Evolutionary conservation across 176 grass and related monocot species (phyloP).

Genomic region (Triticum urartu): DNA sequence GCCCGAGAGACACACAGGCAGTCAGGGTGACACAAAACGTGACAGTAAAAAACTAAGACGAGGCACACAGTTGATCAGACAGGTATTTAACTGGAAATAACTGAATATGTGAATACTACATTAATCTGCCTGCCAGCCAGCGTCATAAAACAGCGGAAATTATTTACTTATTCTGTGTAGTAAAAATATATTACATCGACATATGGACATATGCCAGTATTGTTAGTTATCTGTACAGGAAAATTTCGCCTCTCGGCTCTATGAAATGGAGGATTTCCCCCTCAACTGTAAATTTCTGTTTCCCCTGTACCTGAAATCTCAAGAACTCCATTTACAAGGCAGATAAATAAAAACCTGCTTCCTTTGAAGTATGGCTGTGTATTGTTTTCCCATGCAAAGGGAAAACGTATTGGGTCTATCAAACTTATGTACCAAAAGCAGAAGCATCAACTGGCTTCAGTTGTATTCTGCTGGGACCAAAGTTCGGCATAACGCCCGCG

Average conservation of each 20-base stretch:
- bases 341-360: conserved; percentile 17
- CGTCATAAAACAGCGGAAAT: not conserved
- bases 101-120: not conserved
- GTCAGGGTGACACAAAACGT: not conserved
- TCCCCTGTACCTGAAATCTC: conserved; percentile 14
- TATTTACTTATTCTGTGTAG: not conserved
- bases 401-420: conserved; percentile 7
- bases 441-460: conserved; percentile 50
- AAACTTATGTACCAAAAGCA: conserved; percentile 57
- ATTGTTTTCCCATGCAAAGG: conserved; percentile 19
- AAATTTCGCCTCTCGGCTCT: not conserved
- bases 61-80: not conserved
- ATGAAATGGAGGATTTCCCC: not conserved
- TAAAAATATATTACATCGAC: not conserved
- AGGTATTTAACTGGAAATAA: not conserved
- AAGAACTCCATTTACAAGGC: conserved; percentile 15
- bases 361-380: not conserved
- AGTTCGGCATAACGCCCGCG: conserved; percentile 71
- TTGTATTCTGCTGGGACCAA: conserved; percentile 88
- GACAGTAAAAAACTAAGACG: not conserved
- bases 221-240: not conserved
- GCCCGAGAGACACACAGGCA: not conserved
- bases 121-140: not conserved
- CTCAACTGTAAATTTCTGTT: conserved; percentile 10
- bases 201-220: not conserved